Percentiles rank a stretch among this genome's conserved stretches.
Conservation (phyloP, 2,329 filamentous ascomycete genomes). For the Botryosphaeria dothidea region DNA sequence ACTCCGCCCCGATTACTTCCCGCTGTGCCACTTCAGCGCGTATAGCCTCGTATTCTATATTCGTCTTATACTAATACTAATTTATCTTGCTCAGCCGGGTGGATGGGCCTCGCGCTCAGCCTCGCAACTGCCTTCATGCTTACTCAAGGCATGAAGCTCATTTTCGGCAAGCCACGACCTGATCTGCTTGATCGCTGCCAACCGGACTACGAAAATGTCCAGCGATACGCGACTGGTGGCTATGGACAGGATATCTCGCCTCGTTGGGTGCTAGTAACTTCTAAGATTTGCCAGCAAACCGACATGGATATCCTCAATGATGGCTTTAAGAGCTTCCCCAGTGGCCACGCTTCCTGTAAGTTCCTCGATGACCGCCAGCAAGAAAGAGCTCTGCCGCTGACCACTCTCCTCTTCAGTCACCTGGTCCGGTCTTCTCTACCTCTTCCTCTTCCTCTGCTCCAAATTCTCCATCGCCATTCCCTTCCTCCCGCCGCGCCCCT, state of each 20-base stretch:
- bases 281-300: conserved; percentile 70
- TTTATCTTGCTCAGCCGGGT: conserved; percentile 53
- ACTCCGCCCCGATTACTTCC: not conserved
- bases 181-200: conserved; percentile 70
- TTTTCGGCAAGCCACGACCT: conserved; percentile 66
- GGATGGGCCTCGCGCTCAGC: conserved; percentile 77
- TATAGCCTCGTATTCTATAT: conserved; percentile 29
- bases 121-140: conserved; percentile 74
- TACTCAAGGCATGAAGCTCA: conserved; percentile 80
- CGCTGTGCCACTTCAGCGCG: not conserved
- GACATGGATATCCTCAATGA: conserved; percentile 67
- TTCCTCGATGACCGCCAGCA: conserved; percentile 11
- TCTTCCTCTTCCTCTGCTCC: conserved; percentile 82
- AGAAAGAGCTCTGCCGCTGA: not conserved
- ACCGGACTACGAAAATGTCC: conserved; percentile 65
- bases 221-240: conserved; percentile 64
- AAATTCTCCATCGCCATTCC: conserved; percentile 77
- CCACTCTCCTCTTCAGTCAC: conserved; percentile 50
- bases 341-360: conserved; percentile 70
- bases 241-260: conserved; percentile 52
- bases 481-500: conserved; percentile 58
- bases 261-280: conserved; percentile 70
- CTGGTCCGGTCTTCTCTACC: conserved; percentile 79
- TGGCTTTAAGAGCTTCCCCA: conserved; percentile 83
- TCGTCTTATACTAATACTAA: not conserved